Evolutionary conservation across 176 grass and related monocot species (phyloP), one percentile per base, ranked within the genome.

Genomic region (Otatea glauca): DNA sequence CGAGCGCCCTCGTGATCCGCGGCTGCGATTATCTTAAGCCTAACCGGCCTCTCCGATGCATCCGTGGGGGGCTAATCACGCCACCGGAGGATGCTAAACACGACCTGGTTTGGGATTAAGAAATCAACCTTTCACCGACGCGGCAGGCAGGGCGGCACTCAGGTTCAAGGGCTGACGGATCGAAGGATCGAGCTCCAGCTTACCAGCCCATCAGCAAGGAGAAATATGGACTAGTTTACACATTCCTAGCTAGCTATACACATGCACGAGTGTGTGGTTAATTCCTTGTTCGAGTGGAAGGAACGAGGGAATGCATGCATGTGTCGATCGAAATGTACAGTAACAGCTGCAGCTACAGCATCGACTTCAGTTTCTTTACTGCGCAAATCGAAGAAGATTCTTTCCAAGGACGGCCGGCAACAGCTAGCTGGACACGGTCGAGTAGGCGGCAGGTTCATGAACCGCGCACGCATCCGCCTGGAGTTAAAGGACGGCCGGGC

Each of bases 381-480:
- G 42, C 61, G 54, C 43, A 71, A 37, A 37, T 4, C 23, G 55
- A 47, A 71, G 45, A 82, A 71, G 72, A 86, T 82, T 86, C 65
- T 45, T 27, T 34, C 51, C 63, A 7, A 72, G 84, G 88, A 25
- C 53, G 83, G 82, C 73, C 51, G 47, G 75, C 24, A 17, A 5
- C 45, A 25, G 55, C 59, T 48, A 7, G 65, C 70, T 38, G 65
- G 68, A 41, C 77, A 37, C 69, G 11, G 24, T 29, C 24, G 13
- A 73, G 70, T 47, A 25, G 55, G 38, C 72, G 73, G 74, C 80
- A 87, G 75, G 89, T 91, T 87, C 85, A 87, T 89, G 86, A 35
- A 84, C 39, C 59, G 13, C 34, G 37, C 48, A 11, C 50, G 84
- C 50, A 74, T 32, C 74, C 55, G 73, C 21, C 78, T 10, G 44